These are phyloP conservation scores for Domatiomyces catenatus DNA, from an alignment of 2,329 filamentous ascomycete species.

Conservation along the genomic window DNA sequence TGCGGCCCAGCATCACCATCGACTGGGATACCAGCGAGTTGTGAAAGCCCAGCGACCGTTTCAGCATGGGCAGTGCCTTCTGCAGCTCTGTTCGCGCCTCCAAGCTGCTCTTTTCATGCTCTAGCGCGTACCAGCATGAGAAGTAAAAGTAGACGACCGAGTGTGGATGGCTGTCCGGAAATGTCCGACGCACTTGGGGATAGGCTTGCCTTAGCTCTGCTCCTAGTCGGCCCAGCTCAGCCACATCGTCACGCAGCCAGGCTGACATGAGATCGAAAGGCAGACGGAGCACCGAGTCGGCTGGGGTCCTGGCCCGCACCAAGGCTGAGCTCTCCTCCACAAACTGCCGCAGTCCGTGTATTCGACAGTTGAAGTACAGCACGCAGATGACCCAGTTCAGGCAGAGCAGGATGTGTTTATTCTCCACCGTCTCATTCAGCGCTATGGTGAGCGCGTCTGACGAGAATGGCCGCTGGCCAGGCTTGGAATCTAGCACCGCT, in stretches of 20 bases:
- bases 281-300: neutral
- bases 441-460: neutral
- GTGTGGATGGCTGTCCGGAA: neutral
- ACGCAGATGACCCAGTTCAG: neutral
- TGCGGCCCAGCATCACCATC: neutral
- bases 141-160: neutral
- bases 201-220: neutral
- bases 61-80: neutral
- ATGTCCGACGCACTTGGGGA: neutral
- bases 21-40: neutral
- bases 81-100: neutral
- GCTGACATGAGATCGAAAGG: neutral
- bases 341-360: neutral
- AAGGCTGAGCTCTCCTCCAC: neutral
- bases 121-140: neutral
- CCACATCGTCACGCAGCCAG: neutral
- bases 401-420: neutral
- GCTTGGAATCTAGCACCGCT: neutral
- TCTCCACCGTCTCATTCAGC: neutral
- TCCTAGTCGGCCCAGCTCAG: neutral
- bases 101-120: neutral
- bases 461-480: neutral
- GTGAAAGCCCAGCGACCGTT: neutral
- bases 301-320: neutral
- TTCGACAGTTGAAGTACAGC: neutral